These are phyloP conservation scores for Ceratocystis papillata DNA, from an alignment of 2,329 filamentous ascomycete species.

Conservation along the genomic window DNA sequence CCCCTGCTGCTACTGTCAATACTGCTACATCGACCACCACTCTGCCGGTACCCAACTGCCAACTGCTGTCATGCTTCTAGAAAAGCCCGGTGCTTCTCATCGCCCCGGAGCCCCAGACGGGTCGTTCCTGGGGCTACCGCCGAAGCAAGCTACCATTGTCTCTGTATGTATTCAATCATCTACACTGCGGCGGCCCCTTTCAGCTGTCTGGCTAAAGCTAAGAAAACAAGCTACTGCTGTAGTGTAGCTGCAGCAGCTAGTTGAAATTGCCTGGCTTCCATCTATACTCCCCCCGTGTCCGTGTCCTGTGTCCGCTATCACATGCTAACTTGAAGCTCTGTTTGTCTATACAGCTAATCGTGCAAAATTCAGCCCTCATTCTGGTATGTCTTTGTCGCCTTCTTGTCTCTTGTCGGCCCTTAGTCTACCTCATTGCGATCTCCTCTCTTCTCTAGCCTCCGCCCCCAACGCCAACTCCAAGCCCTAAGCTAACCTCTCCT, in stretches of 20 bases:
- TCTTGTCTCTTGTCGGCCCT: background rate
- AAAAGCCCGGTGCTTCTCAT: constrained; percentile 18
- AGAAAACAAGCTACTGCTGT: too few species aligned
- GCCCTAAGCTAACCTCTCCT: constrained; percentile 18
- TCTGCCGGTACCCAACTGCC: constrained; percentile 2
- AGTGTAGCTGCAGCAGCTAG: background rate
- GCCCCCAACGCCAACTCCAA: background rate
- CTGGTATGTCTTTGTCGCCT: constrained; percentile 40
- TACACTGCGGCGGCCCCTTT: background rate
- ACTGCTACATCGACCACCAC: background rate
- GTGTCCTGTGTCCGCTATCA: background rate
- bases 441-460: background rate
- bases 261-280: background rate
- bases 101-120: constrained; percentile 17
- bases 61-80: constrained; percentile 18
- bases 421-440: background rate
- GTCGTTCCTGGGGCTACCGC: constrained; percentile 21
- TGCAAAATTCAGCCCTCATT: constrained; percentile 66
- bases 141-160: constrained; percentile 23
- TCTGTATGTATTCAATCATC: constrained; percentile 15
- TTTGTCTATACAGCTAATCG: constrained; percentile 46
- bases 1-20: background rate
- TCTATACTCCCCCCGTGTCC: background rate
- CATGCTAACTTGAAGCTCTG: constrained; percentile 4
- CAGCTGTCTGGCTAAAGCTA: too few species aligned